These are phyloP conservation scores for grape (Vitis vinifera) DNA, from an alignment of 164 flowering plant species.

Conservation along the genomic window ASM3070453v1 NC_081806.1:2248001-2248500, in stretches of 20 bases:
- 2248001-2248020: too few species aligned
- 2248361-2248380: slow-evolving; percentile 94
- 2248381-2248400: slow-evolving; percentile 90
- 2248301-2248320: slow-evolving; percentile 70
- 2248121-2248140: slow-evolving; percentile 43
- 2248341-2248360: slow-evolving; percentile 99
- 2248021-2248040: too few species aligned
- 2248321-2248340: slow-evolving; percentile 77
- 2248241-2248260: neutral
- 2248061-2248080: slow-evolving; percentile 7
- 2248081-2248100: neutral
- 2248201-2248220: too few species aligned
- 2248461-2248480: slow-evolving; percentile 11
- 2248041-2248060: slow-evolving; percentile 15
- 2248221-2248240: too few species aligned
- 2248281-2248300: slow-evolving; percentile 80
- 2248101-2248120: slow-evolving; percentile 18
- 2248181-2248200: too few species aligned
- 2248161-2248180: too few species aligned
- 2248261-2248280: slow-evolving; percentile 35
- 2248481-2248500: slow-evolving; percentile 88
- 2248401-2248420: slow-evolving; percentile 95
- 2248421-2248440: slow-evolving; percentile 90
- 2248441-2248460: slow-evolving; percentile 52
- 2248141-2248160: slow-evolving; percentile 17